Evolutionary conservation across 768 basidiomycete genomes (phyloP), one percentile per base, ranked within the genome.

Genomic region (Podaxis pistillaris): DNA sequence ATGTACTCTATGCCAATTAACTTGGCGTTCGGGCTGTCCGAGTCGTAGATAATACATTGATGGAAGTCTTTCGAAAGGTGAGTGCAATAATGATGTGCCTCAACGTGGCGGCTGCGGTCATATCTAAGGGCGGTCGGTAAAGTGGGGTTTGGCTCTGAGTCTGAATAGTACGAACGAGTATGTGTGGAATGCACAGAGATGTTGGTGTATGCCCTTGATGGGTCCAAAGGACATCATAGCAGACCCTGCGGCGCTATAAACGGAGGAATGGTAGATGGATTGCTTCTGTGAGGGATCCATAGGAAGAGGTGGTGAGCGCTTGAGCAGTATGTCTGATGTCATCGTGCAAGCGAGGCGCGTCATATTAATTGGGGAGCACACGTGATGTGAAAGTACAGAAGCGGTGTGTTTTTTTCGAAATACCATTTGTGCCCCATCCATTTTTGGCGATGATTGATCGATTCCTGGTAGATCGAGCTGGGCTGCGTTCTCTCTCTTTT

Each of bases 391-490:
- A 33, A n/a, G 22, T 24, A 15, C 22, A 50, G 13, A 26, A 24
- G 49, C 41, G 9, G 28, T 22, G 58, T 57, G 56, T 26, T 28
- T 60, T 37, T 49, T 62, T 51, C 59, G n/a, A 26, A 33, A 33
- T 30, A 38, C 6, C 24, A 40, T 59, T 59, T 22, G 7, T n/a
- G 11, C 38, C 2, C 33, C 38, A 15, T 64, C 58, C 58, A 28
- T 59, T 65, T 63, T 58, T 68, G 60, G 64, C 52, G 60, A 69
- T 69, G 69, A 65, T 71, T 70, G 67, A 70, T 70, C 70, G 69
- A 68, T 67, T 69, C 65, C 67, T 58, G 41, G 59, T 65, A 47
- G 49, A 59, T 49, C 56, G 33, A 50, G 62, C 37, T 58, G 60
- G 68, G 66, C 71, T 66, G 69, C 66, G 44, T 64, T 60, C 60